Evolutionary conservation across 192 early-diverging fungal genomes (phyloP).

Genomic region (Dissophora ornata): DNA sequence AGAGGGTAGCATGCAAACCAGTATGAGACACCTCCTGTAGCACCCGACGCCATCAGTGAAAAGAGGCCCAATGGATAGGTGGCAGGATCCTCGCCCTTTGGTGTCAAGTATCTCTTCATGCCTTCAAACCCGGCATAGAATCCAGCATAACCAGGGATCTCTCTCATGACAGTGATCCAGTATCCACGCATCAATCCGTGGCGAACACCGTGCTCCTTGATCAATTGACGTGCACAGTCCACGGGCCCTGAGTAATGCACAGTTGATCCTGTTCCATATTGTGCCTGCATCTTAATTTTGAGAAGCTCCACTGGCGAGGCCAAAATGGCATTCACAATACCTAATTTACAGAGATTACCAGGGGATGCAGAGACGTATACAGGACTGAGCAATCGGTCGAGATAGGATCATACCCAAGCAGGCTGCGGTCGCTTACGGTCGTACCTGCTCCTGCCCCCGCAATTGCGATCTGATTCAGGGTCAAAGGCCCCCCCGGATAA

Average conservation of each 20-base stretch:
- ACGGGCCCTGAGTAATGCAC: conserved; percentile 69
- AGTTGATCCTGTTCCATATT: conserved; percentile 68
- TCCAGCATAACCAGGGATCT: conserved; percentile 86
- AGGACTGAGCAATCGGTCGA: too few species aligned
- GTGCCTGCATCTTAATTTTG: conserved; percentile 93
- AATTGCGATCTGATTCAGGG: conserved; percentile 77
- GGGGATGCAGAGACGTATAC: too few species aligned
- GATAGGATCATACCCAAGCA: too few species aligned
- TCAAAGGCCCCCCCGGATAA: conserved; percentile 61
- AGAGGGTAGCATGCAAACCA: conserved; percentile 89
- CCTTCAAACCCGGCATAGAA: conserved; percentile 90
- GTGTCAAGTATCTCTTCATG: conserved; percentile 75
- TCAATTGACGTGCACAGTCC: conserved; percentile 73
- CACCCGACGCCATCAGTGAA: conserved; percentile 81
- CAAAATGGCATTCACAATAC: conserved; percentile 83
- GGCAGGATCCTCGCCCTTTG: conserved; percentile 56
- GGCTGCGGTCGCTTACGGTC: too few species aligned
- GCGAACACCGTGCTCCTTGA: conserved; percentile 70
- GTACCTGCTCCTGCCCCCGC: conserved; percentile 90
- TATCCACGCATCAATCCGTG: conserved; percentile 87
- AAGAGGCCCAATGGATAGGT: conserved; percentile 58
- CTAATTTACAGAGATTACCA: too few species aligned
- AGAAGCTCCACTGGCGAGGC: conserved; percentile 95
- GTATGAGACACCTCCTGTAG: conserved; percentile 81
- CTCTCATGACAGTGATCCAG: conserved; percentile 81